These are phyloP conservation scores for Syncephalastrum racemosum DNA, from an alignment of 371 early-diverging fungal genomes.

Conservation along the genomic window DNA sequence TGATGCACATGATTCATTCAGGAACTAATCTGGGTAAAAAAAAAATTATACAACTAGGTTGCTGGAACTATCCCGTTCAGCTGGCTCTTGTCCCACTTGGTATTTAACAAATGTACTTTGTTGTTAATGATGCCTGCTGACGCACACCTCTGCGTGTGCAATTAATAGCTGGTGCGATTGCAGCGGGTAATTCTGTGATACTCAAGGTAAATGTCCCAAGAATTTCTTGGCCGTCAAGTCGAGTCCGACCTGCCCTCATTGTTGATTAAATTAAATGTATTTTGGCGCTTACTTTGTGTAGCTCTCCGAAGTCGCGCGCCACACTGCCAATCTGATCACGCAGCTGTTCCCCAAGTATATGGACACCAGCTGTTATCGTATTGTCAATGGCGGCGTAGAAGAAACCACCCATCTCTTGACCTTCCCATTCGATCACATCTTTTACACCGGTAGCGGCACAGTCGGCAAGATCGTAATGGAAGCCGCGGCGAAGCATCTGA, in stretches of 20 bases:
- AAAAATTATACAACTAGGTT: slow-evolving; percentile 17
- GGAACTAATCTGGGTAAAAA: background rate
- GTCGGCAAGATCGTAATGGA: slow-evolving; percentile 78
- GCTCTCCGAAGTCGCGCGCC: slow-evolving; percentile 75
- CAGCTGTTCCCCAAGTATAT: slow-evolving; percentile 69
- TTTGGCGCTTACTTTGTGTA: slow-evolving; percentile 1
- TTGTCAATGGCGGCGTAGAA: slow-evolving; percentile 77
- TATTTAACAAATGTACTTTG: slow-evolving; percentile 5
- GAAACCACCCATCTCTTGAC: slow-evolving; percentile 76
- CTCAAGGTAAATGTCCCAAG: slow-evolving; percentile 52
- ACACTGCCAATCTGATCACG: slow-evolving; percentile 64
- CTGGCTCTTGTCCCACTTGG: slow-evolving; percentile 36
- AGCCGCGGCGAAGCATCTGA: slow-evolving; percentile 73
- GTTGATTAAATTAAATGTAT: background rate
- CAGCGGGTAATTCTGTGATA: slow-evolving; percentile 79
- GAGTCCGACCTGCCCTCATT: background rate
- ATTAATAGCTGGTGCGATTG: slow-evolving; percentile 69
- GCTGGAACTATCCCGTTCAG: slow-evolving; percentile 52
- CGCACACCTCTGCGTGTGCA: background rate
- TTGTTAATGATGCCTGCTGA: background rate
- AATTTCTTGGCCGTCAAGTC: background rate
- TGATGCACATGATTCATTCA: background rate
- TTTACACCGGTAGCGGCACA: slow-evolving; percentile 80
- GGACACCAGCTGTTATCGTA: slow-evolving; percentile 60
- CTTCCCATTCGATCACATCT: slow-evolving; percentile 77